Evolutionary conservation across 2,329 filamentous ascomycete genomes (phyloP).

Genomic region (Parastagonospora avenae): DNA sequence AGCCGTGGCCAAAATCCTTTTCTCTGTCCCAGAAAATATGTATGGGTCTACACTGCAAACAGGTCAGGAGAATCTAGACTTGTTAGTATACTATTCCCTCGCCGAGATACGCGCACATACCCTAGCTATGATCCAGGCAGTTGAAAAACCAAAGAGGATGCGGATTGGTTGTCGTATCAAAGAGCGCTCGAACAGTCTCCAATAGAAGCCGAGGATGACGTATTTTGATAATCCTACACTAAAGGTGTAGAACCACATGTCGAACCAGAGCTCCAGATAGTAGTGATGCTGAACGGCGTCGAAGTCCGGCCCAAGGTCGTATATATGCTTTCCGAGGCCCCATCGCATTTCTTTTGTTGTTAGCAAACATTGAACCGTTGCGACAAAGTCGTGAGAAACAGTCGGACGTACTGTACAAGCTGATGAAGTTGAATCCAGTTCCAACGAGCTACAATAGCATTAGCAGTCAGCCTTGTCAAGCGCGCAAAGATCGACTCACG

Average conservation of each 20-base stretch:
- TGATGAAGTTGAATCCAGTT: conserved; percentile 27
- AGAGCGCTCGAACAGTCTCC: conserved; percentile 25
- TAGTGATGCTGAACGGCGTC: conserved; percentile 23
- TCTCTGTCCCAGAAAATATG: conserved; percentile 24
- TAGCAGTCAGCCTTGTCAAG: conserved; percentile 1
- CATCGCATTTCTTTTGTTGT: conserved; percentile 27
- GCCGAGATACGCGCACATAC: conserved; percentile 5
- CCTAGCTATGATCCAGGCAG: conserved; percentile 21
- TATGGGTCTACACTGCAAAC: conserved; percentile 24
- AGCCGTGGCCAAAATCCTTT: conserved; percentile 9
- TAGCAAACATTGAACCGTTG: neutral
- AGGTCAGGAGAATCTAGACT: conserved; percentile 19
- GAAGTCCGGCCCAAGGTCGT: conserved; percentile 15
- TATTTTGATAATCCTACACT: conserved; percentile 30
- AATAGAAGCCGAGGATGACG: conserved; percentile 28
- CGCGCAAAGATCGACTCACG: conserved; percentile 11
- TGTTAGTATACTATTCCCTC: neutral
- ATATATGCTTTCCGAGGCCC: conserved; percentile 23
- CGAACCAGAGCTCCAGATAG: conserved; percentile 25
- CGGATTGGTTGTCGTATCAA: conserved; percentile 25
- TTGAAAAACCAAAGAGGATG: conserved; percentile 16
- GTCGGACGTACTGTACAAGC: conserved; percentile 22
- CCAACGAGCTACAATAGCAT: conserved; percentile 12
- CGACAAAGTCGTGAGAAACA: no score
- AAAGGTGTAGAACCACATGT: conserved; percentile 34